Evolutionary conservation across 805 yeast genomes (phyloP).

Genomic region (Ogataea philodendri): DNA sequence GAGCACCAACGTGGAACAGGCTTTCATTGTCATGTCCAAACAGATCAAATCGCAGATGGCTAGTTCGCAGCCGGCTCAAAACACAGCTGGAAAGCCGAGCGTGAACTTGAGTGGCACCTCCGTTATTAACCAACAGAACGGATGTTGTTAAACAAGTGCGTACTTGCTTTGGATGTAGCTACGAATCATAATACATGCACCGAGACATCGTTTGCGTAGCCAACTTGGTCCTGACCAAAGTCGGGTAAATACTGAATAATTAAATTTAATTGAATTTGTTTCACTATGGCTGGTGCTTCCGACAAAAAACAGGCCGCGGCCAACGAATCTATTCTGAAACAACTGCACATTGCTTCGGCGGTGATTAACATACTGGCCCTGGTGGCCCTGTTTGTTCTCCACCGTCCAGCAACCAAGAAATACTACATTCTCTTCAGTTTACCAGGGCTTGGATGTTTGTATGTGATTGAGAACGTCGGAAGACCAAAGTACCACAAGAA

Average conservation of each 20-base stretch:
- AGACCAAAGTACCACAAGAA: constrained; percentile 48
- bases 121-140: constrained; percentile 41
- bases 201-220: constrained; percentile 7
- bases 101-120: constrained; percentile 75
- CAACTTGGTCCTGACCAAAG: constrained; percentile 5
- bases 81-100: constrained; percentile 49
- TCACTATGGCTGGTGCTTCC: constrained; percentile 38
- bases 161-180: constrained; percentile 7
- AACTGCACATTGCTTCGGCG: constrained; percentile 36
- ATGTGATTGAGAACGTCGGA: constrained; percentile 56
- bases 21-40: constrained; percentile 97
- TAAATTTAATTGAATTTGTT: constrained; percentile 1
- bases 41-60: constrained; percentile 97
- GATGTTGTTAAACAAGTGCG: constrained; percentile 48
- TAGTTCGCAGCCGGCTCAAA: constrained; percentile 47
- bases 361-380: constrained; percentile 41
- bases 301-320: constrained; percentile 37
- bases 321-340: constrained; percentile 31
- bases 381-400: constrained; percentile 36
- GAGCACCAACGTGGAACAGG: constrained; percentile 96
- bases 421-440: constrained; percentile 42
- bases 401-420: constrained; percentile 45
- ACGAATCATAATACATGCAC: constrained; percentile 11
- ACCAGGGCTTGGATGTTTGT: constrained; percentile 47
- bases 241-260: constrained; percentile 9